Base-by-base conservation (phyloP, 495 filamentous ascomycete genomes). In the Parathielavia appendiculata region DNA sequence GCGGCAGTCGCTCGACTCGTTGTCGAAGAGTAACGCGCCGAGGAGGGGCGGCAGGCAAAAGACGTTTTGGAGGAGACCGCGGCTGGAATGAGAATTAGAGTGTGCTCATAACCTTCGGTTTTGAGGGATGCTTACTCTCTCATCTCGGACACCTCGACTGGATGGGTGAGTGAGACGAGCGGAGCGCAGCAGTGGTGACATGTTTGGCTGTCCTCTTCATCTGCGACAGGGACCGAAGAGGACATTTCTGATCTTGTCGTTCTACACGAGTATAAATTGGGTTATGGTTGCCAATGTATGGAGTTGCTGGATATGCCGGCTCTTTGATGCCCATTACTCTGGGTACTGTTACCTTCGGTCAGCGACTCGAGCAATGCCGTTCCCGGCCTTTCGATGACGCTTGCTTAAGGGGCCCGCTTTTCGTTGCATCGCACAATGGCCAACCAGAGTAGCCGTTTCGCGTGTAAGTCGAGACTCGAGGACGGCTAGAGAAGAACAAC, bases 11-110 rank as follows among this genome's bases (percentile, higher is more conserved):
- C 88, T 92, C 55, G 82, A 81, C 44, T 82, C 77, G 63, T 99
- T 99, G 58, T 92, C 86, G 50, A 99, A 96, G 40, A 99, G 79
- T 16, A 97, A 78, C 0, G 90, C 82, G 7, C 87, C 89, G 38
- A 91, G 69, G 4, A 87, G 70, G 0, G 93, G 95, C 20, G 81
- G 80, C 11, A 85, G 72, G 63, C 82, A 82, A 68, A 98, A 90
- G 45, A 30, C 46, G 23, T 51, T 39, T 19, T 63, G 26, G 40
- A 51, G 1, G 13, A 39, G 19, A 34, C 40, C 49, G 20, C n/a
- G 26, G 19, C 49, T 59, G 13, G 5, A 17, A 11, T 7, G 13
- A 19, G 7, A 1, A 26, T 10, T 6, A 20, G 38, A n/a, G 17
- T 38, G 13, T 17, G 20, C 2, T 49, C 19, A 14, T 2, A 16